Base-by-base conservation (phyloP, 345 rosid species). In the Clausena lansium region DNA sequence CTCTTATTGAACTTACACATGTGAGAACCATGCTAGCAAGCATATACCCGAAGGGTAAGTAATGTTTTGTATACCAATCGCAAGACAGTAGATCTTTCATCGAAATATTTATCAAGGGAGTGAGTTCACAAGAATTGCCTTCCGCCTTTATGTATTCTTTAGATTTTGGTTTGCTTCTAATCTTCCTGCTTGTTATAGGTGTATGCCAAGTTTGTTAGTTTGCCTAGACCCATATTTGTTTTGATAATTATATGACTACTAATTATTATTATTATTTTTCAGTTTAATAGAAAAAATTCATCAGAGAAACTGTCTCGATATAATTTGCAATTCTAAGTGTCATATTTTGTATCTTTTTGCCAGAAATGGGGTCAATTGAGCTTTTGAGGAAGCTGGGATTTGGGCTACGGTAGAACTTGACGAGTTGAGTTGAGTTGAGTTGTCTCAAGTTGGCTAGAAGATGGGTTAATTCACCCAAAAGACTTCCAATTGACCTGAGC, bases 31-130 rank as follows among this genome's bases (percentile, higher is more conserved):
- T 59, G 70, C 70, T 68, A 19, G 70, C 72, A 61, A 75, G 32
- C 57, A 19, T 20, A 62, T 63, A 52, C 67, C 81, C 41, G 9
- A 35, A 73, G 81, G 66, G 77, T 75, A 77, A 79, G 68, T 74
- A 32, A 68, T 41, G 17, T 45, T 63, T 75, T 76, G 54, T 76
- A 71, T 7, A 33, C 50, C 24, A 50, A 76, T 66, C 14, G 2
- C 17, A 54, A 33, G 50, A 76, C 60, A 4, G 20, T 76, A 15
- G 32, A 6, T 75, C 9, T n/a, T 75, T 64, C 39, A 33, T 13
- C 52, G 32, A 65, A 64, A 65, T 75, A 50, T 52, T 73, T n/a
- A n/a, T n/a, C n/a, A n/a, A n/a, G n/a, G n/a, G n/a, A n/a, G n/a
- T n/a, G n/a, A n/a, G n/a, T n/a, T n/a, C n/a, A n/a, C n/a, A n/a